Evolutionary conservation across 108 stramenopile genomes (phyloP), one percentile per base, ranked within the genome.

Genomic region (Seminavis robusta): DNA sequence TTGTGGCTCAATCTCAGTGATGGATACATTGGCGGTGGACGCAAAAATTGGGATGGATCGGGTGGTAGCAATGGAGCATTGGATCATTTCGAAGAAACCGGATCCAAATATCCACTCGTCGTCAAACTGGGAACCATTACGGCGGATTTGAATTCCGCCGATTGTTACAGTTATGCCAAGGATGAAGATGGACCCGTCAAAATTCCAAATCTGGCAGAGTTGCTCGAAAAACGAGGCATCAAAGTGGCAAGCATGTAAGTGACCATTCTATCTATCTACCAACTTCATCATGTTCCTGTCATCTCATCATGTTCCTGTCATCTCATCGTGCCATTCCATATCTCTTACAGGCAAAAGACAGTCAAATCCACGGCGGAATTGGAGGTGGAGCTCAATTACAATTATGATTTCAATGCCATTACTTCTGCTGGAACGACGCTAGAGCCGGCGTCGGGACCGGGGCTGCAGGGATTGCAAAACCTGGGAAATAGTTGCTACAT

Each of bases 101-200:
- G 92, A 11, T 61, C 80, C 29, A 67, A 77, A 49, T 98, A 94
- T 63, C 99, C 99, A 3, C 69, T 98, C 55, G 94, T 88, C 19
- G 99, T 99, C 44, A 99, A 99, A 74, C 74, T 99, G 17, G 98
- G 98, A 44, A 99, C 99, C 16, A 96, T 99, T 52, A 98, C 91
- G 6, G 70, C 84, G 29, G 93, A 98, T 57, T 45, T 79, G 29
- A 83, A 47, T 24, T 77, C 70, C 21, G 99, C 96, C 4, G 99
- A 99, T 74, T 95, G 98, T 27, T 99, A 92, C 69, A 90, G 88
- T 28, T 99, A 99, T 63, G 96, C 96, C 39, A 81, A 84, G 47
- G 97, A 98, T 56, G 98, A 99, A 80, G 94, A 99, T 67, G 77
- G 91, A n/a, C 89, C 97, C 39, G 98, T 99, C 15, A 75, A 77